phyloP scores from a whole-genome alignment of 2,329 filamentous ascomycete genomes.

The Ramichloridium luteum region DNA sequence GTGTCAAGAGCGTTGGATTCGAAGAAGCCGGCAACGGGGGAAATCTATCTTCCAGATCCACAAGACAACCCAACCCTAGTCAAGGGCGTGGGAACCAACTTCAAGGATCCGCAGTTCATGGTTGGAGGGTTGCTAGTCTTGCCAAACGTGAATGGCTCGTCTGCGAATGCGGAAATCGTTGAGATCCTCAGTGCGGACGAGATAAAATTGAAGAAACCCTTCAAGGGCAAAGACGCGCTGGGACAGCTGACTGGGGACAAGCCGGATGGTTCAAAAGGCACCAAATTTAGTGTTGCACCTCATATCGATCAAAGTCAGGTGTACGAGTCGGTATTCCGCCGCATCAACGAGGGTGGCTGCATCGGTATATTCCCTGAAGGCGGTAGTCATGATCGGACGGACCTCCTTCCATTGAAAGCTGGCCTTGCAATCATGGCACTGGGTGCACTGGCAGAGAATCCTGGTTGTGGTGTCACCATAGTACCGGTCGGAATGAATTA shows the following conservation, averaged over 20 bases:
- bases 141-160: slow-evolving; percentile 68
- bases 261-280: slow-evolving; percentile 49
- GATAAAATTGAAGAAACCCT: slow-evolving; percentile 73
- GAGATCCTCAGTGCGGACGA: slow-evolving; percentile 71
- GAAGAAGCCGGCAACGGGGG: slow-evolving; percentile 66
- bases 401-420: slow-evolving; percentile 84
- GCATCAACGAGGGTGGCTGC: slow-evolving; percentile 70
- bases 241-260: slow-evolving; percentile 63
- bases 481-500: slow-evolving; percentile 99
- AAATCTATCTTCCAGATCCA: slow-evolving; percentile 80
- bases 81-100: slow-evolving; percentile 69
- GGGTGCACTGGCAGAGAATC: slow-evolving; percentile 72
- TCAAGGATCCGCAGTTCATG: slow-evolving; percentile 58
- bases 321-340: slow-evolving; percentile 82
- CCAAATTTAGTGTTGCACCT: slow-evolving; percentile 75
- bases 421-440: slow-evolving; percentile 97
- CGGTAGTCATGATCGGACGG: slow-evolving; percentile 87
- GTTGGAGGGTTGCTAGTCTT: slow-evolving; percentile 75
- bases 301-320: slow-evolving; percentile 91
- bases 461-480: slow-evolving; percentile 81
- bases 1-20: slow-evolving; percentile 84
- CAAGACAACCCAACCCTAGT: slow-evolving; percentile 72
- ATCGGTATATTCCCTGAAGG: slow-evolving; percentile 96
- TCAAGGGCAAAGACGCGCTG: slow-evolving; percentile 64
- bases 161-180: slow-evolving; percentile 71